Conservation (phyloP, 2,329 filamentous ascomycete genomes). For the Fusarium sp. region DNA sequence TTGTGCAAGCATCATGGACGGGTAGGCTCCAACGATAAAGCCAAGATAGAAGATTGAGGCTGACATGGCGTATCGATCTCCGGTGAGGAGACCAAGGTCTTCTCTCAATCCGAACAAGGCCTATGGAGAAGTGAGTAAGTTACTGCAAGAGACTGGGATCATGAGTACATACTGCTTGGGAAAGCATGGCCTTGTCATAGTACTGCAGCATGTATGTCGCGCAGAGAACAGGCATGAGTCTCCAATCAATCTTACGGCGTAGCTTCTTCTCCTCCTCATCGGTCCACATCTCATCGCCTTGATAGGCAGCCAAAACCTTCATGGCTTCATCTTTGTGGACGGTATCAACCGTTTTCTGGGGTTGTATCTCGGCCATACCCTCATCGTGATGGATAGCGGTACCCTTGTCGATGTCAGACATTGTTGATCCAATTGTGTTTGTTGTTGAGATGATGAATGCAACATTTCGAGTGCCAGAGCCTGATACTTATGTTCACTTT, state of each 20-base stretch:
- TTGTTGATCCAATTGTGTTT: conserved; percentile 6
- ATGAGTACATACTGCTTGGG: conserved; percentile 60
- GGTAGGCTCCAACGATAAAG: conserved; percentile 64
- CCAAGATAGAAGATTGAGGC: conserved; percentile 65
- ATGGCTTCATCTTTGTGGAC: conserved; percentile 51
- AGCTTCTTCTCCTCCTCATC: conserved; percentile 60
- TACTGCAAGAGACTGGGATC: accelerated
- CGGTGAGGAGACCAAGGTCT: conserved; percentile 53
- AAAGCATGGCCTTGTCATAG: conserved; percentile 68
- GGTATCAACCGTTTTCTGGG: conserved; percentile 32
- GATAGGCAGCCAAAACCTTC: conserved; percentile 58
- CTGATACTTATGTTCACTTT: conserved; percentile 34
- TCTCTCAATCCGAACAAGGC: conserved; percentile 40
- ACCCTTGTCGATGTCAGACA: conserved; percentile 41
- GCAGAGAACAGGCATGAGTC: conserved; percentile 62
- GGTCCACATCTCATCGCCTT: conserved; percentile 60
- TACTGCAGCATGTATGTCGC: conserved; percentile 63
- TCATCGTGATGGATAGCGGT: conserved; percentile 27
- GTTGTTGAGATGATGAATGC: not conserved
- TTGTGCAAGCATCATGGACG: conserved; percentile 59
- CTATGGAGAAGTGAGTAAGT: conserved; percentile 1
- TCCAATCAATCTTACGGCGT: conserved; percentile 50
- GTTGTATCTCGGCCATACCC: conserved; percentile 5
- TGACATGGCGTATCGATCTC: conserved; percentile 61
- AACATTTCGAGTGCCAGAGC: conserved; percentile 10